Conservation (phyloP, 2,329 filamentous ascomycete species). For the Alternaria metachromatica region DNA sequence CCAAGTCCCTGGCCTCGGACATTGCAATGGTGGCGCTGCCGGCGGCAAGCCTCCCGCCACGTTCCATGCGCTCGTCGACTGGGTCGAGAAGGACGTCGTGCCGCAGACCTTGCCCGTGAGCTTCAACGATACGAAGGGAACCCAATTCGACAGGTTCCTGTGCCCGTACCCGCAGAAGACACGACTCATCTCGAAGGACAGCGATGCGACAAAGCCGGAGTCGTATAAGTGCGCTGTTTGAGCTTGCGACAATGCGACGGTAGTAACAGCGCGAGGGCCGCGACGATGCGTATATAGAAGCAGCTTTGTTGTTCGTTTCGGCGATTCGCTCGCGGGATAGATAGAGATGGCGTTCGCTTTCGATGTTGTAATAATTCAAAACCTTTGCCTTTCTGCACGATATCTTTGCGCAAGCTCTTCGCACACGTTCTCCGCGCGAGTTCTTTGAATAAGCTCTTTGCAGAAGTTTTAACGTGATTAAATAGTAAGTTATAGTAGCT, state of each 20-base stretch:
- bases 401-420: neutral
- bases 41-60: slow-evolving; percentile 43
- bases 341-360: neutral
- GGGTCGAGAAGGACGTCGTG: slow-evolving; percentile 33
- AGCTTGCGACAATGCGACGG: neutral
- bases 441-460: too few relatives aligned
- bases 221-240: slow-evolving; percentile 9
- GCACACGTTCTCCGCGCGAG: neutral
- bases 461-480: too few relatives aligned
- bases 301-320: neutral
- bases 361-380: neutral
- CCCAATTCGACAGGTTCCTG: slow-evolving; percentile 17
- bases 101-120: slow-evolving; percentile 18
- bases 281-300: neutral
- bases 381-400: neutral
- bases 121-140: neutral
- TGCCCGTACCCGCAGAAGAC: slow-evolving; percentile 25
- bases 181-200: slow-evolving; percentile 10
- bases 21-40: slow-evolving; percentile 26
- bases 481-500: too few relatives aligned
- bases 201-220: slow-evolving; percentile 9
- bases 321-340: neutral
- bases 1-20: slow-evolving; percentile 28
- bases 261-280: neutral
- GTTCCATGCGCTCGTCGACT: slow-evolving; percentile 30